Evolutionary conservation across 768 basidiomycete species (phyloP).

Genomic region (Sporobolomyces phaffii): DNA sequence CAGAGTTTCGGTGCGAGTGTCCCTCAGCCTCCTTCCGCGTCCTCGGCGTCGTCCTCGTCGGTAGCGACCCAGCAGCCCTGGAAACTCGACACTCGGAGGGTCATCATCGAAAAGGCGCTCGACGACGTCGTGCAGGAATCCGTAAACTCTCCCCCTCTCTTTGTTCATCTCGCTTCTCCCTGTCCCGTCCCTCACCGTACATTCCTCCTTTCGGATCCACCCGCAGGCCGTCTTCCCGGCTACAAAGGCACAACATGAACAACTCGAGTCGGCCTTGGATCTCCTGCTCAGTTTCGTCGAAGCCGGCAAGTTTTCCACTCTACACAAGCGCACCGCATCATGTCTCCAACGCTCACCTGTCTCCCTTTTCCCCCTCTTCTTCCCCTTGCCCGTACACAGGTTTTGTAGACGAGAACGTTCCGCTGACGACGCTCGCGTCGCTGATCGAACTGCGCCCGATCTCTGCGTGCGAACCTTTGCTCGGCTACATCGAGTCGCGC

Average conservation of each 20-base stretch:
- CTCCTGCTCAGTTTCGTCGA: constrained; percentile 70
- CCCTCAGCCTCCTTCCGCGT: no score
- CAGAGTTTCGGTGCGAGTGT: no score
- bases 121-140: constrained; percentile 9
- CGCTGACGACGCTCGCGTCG: constrained; percentile 50
- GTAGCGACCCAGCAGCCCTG: no score
- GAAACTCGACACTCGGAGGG: neutral
- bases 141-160: neutral
- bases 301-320: constrained; percentile 52
- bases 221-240: neutral
- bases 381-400: constrained; percentile 49
- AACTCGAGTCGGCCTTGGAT: constrained; percentile 58
- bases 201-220: neutral
- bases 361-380: neutral
- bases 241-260: neutral
- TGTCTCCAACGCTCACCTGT: no score
- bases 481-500: constrained; percentile 77
- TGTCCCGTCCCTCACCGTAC: neutral
- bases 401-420: constrained; percentile 68
- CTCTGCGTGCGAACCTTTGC: constrained; percentile 73
- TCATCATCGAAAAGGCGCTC: neutral
- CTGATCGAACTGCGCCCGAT: constrained; percentile 81
- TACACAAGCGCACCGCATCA: no score
- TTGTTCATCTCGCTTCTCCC: neutral
- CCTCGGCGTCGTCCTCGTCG: no score